Base-by-base conservation (phyloP, 495 filamentous ascomycete genomes). In the Penicillium chermesinum region DNA sequence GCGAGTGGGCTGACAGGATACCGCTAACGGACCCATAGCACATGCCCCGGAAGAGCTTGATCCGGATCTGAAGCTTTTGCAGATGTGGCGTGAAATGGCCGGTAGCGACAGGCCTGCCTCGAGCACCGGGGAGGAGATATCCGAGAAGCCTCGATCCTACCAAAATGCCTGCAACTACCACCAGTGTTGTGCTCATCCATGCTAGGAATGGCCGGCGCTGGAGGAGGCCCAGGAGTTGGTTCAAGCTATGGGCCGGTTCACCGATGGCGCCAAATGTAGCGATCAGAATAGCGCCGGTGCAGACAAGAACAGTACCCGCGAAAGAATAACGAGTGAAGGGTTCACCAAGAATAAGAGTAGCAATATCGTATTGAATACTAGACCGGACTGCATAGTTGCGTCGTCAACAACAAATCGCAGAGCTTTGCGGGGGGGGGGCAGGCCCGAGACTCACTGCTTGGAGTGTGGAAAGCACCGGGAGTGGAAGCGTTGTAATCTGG, bases 351-450 rank as follows among this genome's bases (percentile, higher is more conserved):
- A 99, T 90, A 34, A 99, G 70, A 2, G 90, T 91, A 34, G 93
- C 93, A 93, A 96, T 48, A 96, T 87, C 32, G 91, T 95, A 72
- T 99, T 99, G 74, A 99, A 99, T 22, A 97, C 93, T 22, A 99
- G 77, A 17, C 93, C 93, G 38, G 89, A 94, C 62, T 82, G 46
- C 54, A 48, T 18, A 21, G 15, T 17, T 13, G 2, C 2, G 9
- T 13, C 2, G 33, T 30, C 20, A 34, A 16, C n/a, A 19, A 33
- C 22, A 13, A 7, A 16, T 45, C n/a, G 13, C 20, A 45, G 21
- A 19, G 9, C 2, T 13, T 25, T 45, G 44, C 4, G n/a, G 34
- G 44, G 12, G 12, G 3, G 10, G 13, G 27, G 37, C 2, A 2
- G 40, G 15, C 1, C n/a, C n/a, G n/a, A 32, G 12, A 69, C 73